Evolutionary conservation across 2,329 filamentous ascomycete species (phyloP).

Genomic region (Fusarium sp.): DNA sequence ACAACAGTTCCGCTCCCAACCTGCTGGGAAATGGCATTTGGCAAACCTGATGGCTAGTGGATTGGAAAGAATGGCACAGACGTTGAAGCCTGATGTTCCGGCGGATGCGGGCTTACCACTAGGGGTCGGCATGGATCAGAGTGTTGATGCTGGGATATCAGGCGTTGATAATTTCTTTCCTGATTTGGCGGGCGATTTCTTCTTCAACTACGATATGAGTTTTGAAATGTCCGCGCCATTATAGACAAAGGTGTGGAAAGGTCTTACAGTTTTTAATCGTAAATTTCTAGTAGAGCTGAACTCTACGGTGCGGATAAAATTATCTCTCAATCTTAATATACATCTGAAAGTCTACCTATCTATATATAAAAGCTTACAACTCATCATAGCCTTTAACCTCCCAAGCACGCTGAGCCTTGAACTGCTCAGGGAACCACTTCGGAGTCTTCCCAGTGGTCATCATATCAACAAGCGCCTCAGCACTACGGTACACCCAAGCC

Average conservation of each 20-base stretch:
- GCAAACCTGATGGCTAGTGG: slow-evolving; percentile 62
- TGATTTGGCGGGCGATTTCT: slow-evolving; percentile 44
- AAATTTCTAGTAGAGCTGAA: too few species aligned
- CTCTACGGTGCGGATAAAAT: too few species aligned
- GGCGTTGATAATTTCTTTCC: slow-evolving; percentile 28
- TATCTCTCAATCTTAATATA: neutral
- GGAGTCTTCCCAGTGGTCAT: slow-evolving; percentile 30
- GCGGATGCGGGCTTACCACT: slow-evolving; percentile 24
- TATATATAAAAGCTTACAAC: neutral
- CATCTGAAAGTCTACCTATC: neutral
- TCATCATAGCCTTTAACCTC: slow-evolving; percentile 2
- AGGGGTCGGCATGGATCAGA: slow-evolving; percentile 17
- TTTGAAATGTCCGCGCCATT: slow-evolving; percentile 27
- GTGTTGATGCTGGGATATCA: slow-evolving; percentile 34
- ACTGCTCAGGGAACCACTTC: slow-evolving; percentile 31
- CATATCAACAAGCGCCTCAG: slow-evolving; percentile 32
- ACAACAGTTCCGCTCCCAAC: slow-evolving; percentile 55
- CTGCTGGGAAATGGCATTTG: slow-evolving; percentile 60
- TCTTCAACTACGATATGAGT: slow-evolving; percentile 49
- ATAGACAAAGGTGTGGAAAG: rapidly evolving
- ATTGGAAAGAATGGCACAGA: slow-evolving; percentile 56
- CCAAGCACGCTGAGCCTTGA: slow-evolving; percentile 28
- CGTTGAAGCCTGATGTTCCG: slow-evolving; percentile 18
- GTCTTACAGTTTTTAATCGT: too few species aligned
- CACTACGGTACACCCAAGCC: slow-evolving; percentile 32